A percentile compares a stretch with the other conserved stretches of the same genome.
phyloP scores from a whole-genome alignment of 495 filamentous ascomycete genomes.

The Neurospora sp. region DNA sequence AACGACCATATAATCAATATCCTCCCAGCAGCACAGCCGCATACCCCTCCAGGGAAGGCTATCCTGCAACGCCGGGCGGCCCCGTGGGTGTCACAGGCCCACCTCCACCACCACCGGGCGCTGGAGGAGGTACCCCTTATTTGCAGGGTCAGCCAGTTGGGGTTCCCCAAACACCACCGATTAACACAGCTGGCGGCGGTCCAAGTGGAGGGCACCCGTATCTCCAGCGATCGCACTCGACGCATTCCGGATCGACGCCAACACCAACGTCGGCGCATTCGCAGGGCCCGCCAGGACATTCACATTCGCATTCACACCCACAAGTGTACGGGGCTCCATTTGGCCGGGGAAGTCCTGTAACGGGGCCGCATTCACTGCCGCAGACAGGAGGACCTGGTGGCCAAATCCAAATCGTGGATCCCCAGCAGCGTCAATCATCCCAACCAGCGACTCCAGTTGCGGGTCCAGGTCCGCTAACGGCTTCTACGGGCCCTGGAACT shows the following conservation, averaged over 20 bases:
- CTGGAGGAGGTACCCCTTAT: slow-evolving; percentile 27
- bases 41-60: slow-evolving; percentile 38
- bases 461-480: slow-evolving; percentile 21
- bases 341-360: slow-evolving; percentile 44
- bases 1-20: slow-evolving; percentile 33
- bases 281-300: slow-evolving; percentile 40
- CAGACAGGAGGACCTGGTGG: neutral
- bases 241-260: slow-evolving; percentile 34
- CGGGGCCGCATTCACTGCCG: slow-evolving; percentile 27
- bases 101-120: neutral
- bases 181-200: slow-evolving; percentile 36
- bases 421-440: slow-evolving; percentile 38
- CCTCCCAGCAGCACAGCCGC: slow-evolving; percentile 19
- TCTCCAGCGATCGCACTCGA: slow-evolving; percentile 34
- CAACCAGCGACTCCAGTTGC: slow-evolving; percentile 48
- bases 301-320: slow-evolving; percentile 36
- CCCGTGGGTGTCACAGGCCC: slow-evolving; percentile 34
- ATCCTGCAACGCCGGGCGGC: slow-evolving; percentile 27
- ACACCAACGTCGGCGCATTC: slow-evolving; percentile 46
- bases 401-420: slow-evolving; percentile 15
- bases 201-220: slow-evolving; percentile 22
- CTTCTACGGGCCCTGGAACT: neutral
- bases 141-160: slow-evolving; percentile 27
- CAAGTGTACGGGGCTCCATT: slow-evolving; percentile 37
- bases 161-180: slow-evolving; percentile 42